Evolutionary conservation across 192 early-diverging fungal species (phyloP).

Genomic region (Coemansia sp.): DNA sequence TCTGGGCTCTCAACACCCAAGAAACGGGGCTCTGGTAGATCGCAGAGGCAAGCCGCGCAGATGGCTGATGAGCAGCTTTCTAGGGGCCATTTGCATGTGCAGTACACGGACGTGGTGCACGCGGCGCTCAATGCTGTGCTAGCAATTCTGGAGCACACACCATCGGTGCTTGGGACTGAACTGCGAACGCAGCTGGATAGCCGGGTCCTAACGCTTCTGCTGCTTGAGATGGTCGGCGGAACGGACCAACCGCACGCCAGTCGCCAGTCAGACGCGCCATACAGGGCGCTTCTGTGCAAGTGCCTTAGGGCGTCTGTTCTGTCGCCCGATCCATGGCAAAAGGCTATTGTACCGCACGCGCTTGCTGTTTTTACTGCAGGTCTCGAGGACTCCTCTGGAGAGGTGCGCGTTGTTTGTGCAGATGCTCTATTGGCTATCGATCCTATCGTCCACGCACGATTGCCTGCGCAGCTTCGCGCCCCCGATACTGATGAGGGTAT

Average conservation of each 20-base stretch:
- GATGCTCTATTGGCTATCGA: conserved; percentile 25
- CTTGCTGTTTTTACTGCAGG: conserved; percentile 37
- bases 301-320: conserved; percentile 45
- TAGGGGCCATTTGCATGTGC: conserved; percentile 9
- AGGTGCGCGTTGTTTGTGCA: conserved; percentile 22
- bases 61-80: conserved; percentile 6
- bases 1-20: conserved; percentile 12
- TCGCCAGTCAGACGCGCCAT: conserved; percentile 24
- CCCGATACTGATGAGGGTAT: conserved; percentile 34
- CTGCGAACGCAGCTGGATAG: conserved; percentile 39
- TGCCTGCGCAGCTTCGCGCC: conserved; percentile 49
- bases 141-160: conserved; percentile 31
- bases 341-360: conserved; percentile 46
- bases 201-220: conserved; percentile 30
- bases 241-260: conserved; percentile 24
- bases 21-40: conserved; percentile 32
- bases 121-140: conserved; percentile 19
- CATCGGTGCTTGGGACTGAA: conserved; percentile 22
- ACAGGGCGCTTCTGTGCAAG: conserved; percentile 20
- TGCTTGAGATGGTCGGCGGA: conserved; percentile 39
- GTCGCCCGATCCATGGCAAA: conserved; percentile 51
- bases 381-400: conserved; percentile 18
- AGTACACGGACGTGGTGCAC: conserved; percentile 34
- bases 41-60: conserved; percentile 13
- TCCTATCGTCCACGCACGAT: conserved; percentile 40